Conservation (phyloP, 768 basidiomycete genomes). For the Lyophyllum semitale region DNA sequence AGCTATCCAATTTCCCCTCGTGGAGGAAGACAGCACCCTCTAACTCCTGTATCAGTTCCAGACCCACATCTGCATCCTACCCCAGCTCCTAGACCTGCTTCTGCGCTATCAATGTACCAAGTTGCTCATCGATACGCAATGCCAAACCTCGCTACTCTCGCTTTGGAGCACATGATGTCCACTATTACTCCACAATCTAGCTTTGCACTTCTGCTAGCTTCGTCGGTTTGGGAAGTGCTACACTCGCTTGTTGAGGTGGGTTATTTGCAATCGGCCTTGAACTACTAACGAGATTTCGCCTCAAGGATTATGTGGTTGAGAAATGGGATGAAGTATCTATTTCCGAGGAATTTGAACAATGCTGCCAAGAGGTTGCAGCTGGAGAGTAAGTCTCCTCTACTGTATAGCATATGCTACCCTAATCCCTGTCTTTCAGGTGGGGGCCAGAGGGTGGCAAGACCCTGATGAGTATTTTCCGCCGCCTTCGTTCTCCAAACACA, state of each 20-base stretch:
- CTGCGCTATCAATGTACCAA: constrained; percentile 75
- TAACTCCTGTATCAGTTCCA: constrained; percentile 32
- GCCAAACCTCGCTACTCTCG: constrained; percentile 63
- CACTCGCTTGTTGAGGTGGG: constrained; percentile 60
- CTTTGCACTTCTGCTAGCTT: constrained; percentile 71
- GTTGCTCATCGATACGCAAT: constrained; percentile 76
- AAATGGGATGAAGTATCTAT: constrained; percentile 72
- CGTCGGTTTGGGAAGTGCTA: constrained; percentile 66
- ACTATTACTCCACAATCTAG: constrained; percentile 66
- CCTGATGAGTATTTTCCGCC: constrained; percentile 64
- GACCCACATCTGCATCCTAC: constrained; percentile 80
- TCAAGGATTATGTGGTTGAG: constrained; percentile 73
- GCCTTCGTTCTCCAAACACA: constrained; percentile 59
- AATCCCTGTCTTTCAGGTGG: constrained; percentile 47
- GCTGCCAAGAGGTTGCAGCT: constrained; percentile 70
- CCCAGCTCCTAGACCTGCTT: constrained; percentile 60
- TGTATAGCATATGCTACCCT: neutral
- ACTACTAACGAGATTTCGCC: constrained; percentile 12
- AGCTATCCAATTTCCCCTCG: constrained; percentile 51
- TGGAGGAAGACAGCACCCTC: constrained; percentile 37
- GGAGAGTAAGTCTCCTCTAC: constrained; percentile 58
- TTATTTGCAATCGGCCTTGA: constrained; percentile 14
- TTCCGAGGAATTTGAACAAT: constrained; percentile 65
- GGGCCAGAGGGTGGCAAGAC: constrained; percentile 72
- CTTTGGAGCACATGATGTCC: constrained; percentile 72